phyloP scores from a whole-genome alignment of 345 rosid genomes.

The Schrenkiella parvula region DNA sequence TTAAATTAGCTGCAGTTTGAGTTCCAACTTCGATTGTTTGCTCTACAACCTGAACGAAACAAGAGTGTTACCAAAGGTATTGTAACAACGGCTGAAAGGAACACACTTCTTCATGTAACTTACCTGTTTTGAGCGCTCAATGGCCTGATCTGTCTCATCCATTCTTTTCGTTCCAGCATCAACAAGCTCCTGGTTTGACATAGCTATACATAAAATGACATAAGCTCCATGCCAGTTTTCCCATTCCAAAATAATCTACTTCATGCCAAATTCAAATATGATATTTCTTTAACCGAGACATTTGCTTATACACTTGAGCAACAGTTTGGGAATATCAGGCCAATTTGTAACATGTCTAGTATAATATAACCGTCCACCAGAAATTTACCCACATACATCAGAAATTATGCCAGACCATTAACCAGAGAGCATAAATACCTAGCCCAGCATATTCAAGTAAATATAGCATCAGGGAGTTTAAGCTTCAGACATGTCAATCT shows the following conservation, averaged over 20 bases:
- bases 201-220: constrained; percentile 43
- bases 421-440: neutral
- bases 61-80: constrained; percentile 14
- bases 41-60: constrained; percentile 64
- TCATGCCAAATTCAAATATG: neutral
- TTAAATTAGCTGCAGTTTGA: constrained; percentile 79
- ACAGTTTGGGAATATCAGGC: neutral
- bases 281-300: neutral
- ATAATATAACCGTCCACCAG: neutral
- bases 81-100: neutral
- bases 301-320: neutral
- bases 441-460: neutral
- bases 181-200: constrained; percentile 92
- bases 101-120: neutral
- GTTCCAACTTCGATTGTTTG: constrained; percentile 99
- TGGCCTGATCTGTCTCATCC: constrained; percentile 97
- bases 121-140: constrained; percentile 91
- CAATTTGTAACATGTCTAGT: neutral
- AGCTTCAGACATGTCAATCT: neutral
- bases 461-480: neutral
- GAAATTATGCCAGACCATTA: neutral
- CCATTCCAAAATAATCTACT: neutral
- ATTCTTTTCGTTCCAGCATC: constrained; percentile 73
- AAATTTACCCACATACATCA: constrained; percentile 6
- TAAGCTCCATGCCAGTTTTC: neutral